These are phyloP conservation scores for Xylaria bambusicola DNA, from an alignment of 495 filamentous ascomycete genomes.

Conservation along the genomic window DNA sequence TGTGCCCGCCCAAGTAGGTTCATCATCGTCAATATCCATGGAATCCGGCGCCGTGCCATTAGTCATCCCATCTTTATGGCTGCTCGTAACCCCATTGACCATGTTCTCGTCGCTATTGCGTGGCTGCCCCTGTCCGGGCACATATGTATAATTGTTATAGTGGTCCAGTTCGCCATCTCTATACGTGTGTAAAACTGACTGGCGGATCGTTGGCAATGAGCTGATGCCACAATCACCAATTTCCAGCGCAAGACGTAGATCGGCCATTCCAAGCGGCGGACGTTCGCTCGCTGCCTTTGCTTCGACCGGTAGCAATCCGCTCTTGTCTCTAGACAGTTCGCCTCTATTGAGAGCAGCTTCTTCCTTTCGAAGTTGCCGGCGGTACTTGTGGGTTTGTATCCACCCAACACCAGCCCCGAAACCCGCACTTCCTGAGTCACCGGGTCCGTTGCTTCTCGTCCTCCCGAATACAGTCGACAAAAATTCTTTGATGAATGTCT, in stretches of 20 bases:
- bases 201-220: slow-evolving; percentile 73
- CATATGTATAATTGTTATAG: slow-evolving; percentile 54
- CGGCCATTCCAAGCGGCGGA: slow-evolving; percentile 70
- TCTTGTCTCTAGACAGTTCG: slow-evolving; percentile 67
- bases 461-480: slow-evolving; percentile 76
- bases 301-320: slow-evolving; percentile 75
- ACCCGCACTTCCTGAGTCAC: slow-evolving; percentile 54
- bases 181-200: slow-evolving; percentile 69
- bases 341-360: slow-evolving; percentile 67
- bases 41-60: slow-evolving; percentile 49
- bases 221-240: slow-evolving; percentile 72
- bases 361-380: slow-evolving; percentile 68
- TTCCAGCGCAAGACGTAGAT: slow-evolving; percentile 73
- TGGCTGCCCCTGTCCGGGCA: slow-evolving; percentile 39
- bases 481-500: slow-evolving; percentile 90
- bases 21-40: slow-evolving; percentile 67
- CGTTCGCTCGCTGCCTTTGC: slow-evolving; percentile 67
- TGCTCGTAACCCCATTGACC: slow-evolving; percentile 38
- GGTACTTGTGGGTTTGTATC: slow-evolving; percentile 79
- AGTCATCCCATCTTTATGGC: slow-evolving; percentile 26
- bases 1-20: slow-evolving; percentile 74
- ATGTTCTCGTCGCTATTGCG: slow-evolving; percentile 30
- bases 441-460: slow-evolving; percentile 76
- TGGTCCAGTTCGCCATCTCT: slow-evolving; percentile 75
- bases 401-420: slow-evolving; percentile 65